Base-by-base conservation (phyloP, 768 basidiomycete species). In the Trametes meyenii region DNA sequence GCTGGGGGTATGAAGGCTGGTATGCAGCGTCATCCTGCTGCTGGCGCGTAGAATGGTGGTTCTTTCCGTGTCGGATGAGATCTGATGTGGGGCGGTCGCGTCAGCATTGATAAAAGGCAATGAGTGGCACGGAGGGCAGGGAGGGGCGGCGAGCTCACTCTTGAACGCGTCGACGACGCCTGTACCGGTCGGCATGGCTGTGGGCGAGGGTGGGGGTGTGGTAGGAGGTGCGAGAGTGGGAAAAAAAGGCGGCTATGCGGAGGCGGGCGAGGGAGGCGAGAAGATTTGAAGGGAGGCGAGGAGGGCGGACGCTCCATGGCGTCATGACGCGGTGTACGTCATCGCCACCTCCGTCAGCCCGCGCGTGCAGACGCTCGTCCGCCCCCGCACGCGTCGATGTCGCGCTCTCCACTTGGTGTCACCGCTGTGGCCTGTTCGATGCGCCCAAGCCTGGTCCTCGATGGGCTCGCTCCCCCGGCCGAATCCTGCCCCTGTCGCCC, bases 91-190 rank as follows among this genome's bases (percentile, higher is more conserved):
- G 40, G 10, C 11, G 29, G 11, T 26, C 23, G 52, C 16, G 53
- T 55, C 26, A 60, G 54, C 55, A 52, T 42, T 58, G 52, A 23
- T 33, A 33, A 8, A 33, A 33, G 29, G 29, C 29, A 33, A 3
- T 33, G 38, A 7, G 42, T 5, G 44, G 42, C 21, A 38, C 36
- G 24, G 19, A 52, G 52, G 62, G 66, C 29, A 43, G 55, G 53
- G 16, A 50, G 42, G 50, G 36, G 23, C 40, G 36, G 23, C 44
- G 12, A 42, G 33, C 81, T 42, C 72, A 93, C 92, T 94, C 81
- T 94, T 95, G 79, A 95, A 91, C 21, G 89, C 89, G 75, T 94
- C 86, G 69, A 95, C 88, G 54, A 93, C 89, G 60, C 81, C 81
- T 63, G 74, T 73, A 61, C 79, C 78, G 56, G 83, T 74, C 56